Base-by-base conservation (phyloP, 345 rosid genomes). In the Carallia pectinifolia region DNA sequence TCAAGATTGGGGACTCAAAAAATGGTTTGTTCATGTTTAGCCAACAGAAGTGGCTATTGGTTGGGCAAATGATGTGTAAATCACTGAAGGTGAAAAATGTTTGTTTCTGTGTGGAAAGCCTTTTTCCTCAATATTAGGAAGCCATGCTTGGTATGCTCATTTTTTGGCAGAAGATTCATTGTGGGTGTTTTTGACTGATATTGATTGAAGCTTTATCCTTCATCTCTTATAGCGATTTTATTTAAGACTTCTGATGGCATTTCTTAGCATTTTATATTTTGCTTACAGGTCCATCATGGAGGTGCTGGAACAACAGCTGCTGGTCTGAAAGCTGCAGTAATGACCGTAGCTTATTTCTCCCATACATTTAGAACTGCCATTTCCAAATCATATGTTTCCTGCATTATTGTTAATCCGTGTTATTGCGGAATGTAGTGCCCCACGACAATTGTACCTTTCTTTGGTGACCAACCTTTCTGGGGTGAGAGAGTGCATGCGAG, bases 241-340 rank as follows among this genome's bases (percentile, higher is more conserved):
- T 12, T 12, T 44, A 16, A 44, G 8, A 6, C 27, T 29, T 17
- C 62, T 64, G 37, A 10, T 39, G 30, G 29, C 23, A 31, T 18
- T 39, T 76, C 65, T 23, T 63, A 23, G 64, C 4, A 27, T 17
- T 61, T 52, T 61, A 62, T 61, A 30, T 61, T 55, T 68, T 72
- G 67, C 62, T 85, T 76, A 80, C 76, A 95, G 98, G 99, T 95
- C 75, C 99, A 95, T 87, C 99, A 92, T 68, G 99, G 99, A 68
- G 98, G 99, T 78, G 98, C 98, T 73, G 98, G 98, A 65, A 96
- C 99, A 73, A 90, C 98, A 29, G 99, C 99, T 76, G 99, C 99
- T 53, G 97, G 98, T 76, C 96, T 96, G 66, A 90, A 80, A 89
- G 96, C 98, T 68, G 89, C 96, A 23, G 98, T 96, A 89, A 79